Conservation (phyloP, 1,139 yeast species). For the Yueomyces sp. region DNA sequence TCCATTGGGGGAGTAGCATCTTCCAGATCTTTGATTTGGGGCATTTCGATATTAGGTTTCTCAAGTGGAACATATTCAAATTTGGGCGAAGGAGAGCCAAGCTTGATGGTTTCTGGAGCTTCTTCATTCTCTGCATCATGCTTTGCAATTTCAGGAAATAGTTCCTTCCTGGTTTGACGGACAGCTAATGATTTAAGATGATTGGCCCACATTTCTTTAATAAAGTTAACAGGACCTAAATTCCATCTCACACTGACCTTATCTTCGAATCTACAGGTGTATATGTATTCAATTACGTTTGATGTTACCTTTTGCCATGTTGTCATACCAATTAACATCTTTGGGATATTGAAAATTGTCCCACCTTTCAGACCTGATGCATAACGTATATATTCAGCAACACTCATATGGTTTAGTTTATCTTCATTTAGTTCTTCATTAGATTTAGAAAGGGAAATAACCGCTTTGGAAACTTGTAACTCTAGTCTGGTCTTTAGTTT, state of each 20-base stretch:
- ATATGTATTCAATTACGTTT: conserved; percentile 50
- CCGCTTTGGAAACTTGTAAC: conserved; percentile 47
- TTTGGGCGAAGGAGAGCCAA: conserved; percentile 26
- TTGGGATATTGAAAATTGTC: conserved; percentile 65
- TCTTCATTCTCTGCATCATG: conserved; percentile 29
- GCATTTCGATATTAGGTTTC: conserved; percentile 77
- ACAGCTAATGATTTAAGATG: conserved; percentile 49
- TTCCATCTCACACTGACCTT: conserved; percentile 90
- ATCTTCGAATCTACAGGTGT: conserved; percentile 69
- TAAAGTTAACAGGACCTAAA: conserved; percentile 80
- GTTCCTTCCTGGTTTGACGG: conserved; percentile 34
- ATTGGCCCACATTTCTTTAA: conserved; percentile 80
- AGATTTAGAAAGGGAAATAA: conserved; percentile 50
- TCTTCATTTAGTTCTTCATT: conserved; percentile 36
- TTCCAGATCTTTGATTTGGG: conserved; percentile 81
- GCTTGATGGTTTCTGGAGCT: not conserved
- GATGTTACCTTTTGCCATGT: conserved; percentile 45
- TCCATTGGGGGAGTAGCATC: conserved; percentile 96
- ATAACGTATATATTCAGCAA: conserved; percentile 42
- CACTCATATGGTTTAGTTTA: conserved; percentile 32
- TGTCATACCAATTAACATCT: conserved; percentile 61
- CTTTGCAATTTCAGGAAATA: conserved; percentile 29
- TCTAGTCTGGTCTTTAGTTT: conserved; percentile 33
- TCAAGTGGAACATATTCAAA: conserved; percentile 52
- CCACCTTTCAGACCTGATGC: conserved; percentile 67